These are phyloP conservation scores for Aureobasidium sp. DNA, from an alignment of 2,329 filamentous ascomycete species.

Conservation along the genomic window DNA sequence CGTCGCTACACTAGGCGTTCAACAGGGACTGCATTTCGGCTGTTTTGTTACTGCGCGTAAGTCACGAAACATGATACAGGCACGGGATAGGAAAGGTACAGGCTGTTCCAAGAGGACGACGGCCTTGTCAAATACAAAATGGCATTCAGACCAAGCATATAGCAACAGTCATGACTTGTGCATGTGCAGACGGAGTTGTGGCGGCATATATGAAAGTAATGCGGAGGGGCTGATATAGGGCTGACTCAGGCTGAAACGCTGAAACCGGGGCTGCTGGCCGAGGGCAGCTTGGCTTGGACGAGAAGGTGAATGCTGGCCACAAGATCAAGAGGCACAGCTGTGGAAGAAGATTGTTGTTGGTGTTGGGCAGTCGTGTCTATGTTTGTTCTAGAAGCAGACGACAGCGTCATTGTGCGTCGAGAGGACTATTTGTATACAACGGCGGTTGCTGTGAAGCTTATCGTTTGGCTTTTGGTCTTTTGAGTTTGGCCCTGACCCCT, in stretches of 20 bases:
- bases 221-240: background rate
- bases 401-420: background rate
- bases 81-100: background rate
- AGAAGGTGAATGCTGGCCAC: background rate
- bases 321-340: background rate
- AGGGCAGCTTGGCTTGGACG: background rate
- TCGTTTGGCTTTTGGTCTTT: background rate
- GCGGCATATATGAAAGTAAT: background rate
- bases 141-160: background rate
- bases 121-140: background rate
- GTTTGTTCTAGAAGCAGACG: background rate
- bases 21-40: background rate
- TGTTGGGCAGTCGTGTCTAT: background rate
- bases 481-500: constrained; percentile 8
- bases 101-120: background rate
- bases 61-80: background rate
- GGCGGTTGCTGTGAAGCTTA: constrained; percentile 10
- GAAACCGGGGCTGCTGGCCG: constrained; percentile 5
- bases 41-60: background rate
- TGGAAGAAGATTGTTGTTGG: background rate
- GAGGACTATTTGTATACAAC: background rate
- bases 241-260: constrained; percentile 10
- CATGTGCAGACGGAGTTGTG: background rate
- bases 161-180: background rate
- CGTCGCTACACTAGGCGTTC: constrained; percentile 1